Base-by-base conservation (phyloP, 345 rosid species). In the Carallia pectinifolia region DNA sequence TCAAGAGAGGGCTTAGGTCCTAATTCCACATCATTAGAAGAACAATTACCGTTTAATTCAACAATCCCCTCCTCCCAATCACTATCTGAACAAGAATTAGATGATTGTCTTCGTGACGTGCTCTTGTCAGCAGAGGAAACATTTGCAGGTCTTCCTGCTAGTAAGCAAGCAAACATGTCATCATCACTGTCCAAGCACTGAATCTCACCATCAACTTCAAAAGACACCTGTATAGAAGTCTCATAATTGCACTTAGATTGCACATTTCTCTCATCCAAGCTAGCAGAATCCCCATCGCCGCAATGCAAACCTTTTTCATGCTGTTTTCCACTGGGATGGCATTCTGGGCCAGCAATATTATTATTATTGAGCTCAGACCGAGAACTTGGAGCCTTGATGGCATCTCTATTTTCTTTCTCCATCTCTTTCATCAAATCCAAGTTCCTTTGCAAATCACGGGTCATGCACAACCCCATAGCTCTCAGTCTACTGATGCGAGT, bases 381-480 rank as follows among this genome's bases (percentile, higher is more conserved):
- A 58, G 71, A 60, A 75, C 58, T 62, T 38, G 58, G 67, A 36
- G 7, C 58, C 61, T 70, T 63, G 30, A 68, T 72, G 44, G 71
- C 62, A 69, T 67, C 72, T 37, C 68, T 74, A 68, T 54, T 73
- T 64, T 84, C 95, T 7, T 76, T 74, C 66, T 89, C 94, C 78
- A 86, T 77, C 85, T 91, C 95, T 79, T 83, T 91, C 92, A 94
- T 91, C 85, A 94, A 73, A 75, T 87, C 95, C 77, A 94, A 81
- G 84, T 94, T 94, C 84, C 98, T 86, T 75, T 90, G 96, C 73
- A 94, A 84, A 84, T 94, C 98, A 75, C 95, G 88, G 37, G 98
- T 94, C 97, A 94, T 91, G 59, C 85, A 88, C 77, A 94, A 83
- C 54, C 98, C 98, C 97, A 94, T 90, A 67, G 92, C 96, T 83